Base-by-base conservation (phyloP, 2,329 filamentous ascomycete species). In the Septoria petroselini region DNA sequence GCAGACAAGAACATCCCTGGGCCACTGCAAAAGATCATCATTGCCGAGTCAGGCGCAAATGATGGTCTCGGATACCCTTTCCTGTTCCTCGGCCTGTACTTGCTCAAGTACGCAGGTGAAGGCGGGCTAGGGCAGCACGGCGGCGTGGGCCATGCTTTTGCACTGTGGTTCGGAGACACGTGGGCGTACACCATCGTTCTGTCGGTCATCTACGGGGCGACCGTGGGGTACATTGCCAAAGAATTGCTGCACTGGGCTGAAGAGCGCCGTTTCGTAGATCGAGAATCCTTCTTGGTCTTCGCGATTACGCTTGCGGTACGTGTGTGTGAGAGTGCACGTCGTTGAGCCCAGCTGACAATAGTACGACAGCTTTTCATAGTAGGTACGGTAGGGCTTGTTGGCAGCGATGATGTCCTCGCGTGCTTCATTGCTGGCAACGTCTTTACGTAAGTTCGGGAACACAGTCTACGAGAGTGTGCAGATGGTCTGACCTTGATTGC, bases 371-470 rank as follows among this genome's bases (percentile, higher is more conserved):
- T 95, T 5, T 95, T 95, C 64, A 87, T 95, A 45, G 79, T 88
- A 0, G 90, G 90, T 0, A 95, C 89, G 0, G 91, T 87, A 55
- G 90, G 90, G 1, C 79, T 95, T 76, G 79, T 95, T 41, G 90
- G 89, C 1, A 91, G 84, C 29, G 90, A 95, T 64, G 91, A 96
- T 63, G 86, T 95, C 1, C 76, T 96, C 5, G 90, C 91, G 1
- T 95, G 89, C 71, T 96, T 96, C 65, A 84, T 95, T 60, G 91
- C 91, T 2, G 91, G 91, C 1, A 95, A 95, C 63, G 81, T 81
- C 1, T 95, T 96, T 59, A 95, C 88, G 23, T 27, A 27, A 27
- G 23, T 27, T 27, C 23, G 9, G 23, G 5, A 27, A 27, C 23
- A 27, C 23, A 9, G 9, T 27, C 9, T 27, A 9, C 9, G 9